Base-by-base conservation (phyloP, 1,284 basidiomycete species). In the Leccinum angustisporum region DNA sequence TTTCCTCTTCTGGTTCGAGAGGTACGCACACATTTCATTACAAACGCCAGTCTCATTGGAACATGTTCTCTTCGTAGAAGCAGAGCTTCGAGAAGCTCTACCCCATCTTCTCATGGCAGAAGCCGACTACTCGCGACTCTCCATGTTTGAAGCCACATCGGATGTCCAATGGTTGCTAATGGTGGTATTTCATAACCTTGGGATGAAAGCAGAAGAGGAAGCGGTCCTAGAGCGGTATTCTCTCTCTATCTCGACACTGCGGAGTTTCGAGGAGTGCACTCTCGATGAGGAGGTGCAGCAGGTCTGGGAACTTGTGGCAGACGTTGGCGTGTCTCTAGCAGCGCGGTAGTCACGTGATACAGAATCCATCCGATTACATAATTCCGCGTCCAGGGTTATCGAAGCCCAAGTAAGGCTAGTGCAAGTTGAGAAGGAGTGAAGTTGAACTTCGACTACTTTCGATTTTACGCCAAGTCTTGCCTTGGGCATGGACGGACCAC, bases 401-500 rank as follows among this genome's bases (percentile, higher is more conserved):
- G 62, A 50, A 21, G 43, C n/a, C 36, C 36, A 51, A 57, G 43
- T 6, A 25, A 54, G 27, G 40, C 36, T n/a, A 48, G 43, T 58
- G 55, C 25, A 52, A n/a, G 54, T 31, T 51, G 57, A 14, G 10
- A 52, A 34, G 16, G 65, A 18, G 43, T 21, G 43, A 38, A 38
- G 36, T 63, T 70, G 18, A 61, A 63, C 68, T 64, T 64, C 58
- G 48, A 59, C 55, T 63, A 48, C 57, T 54, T 34, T 31, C 52
- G 30, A 30, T 14, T 51, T 27, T 46, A 46, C 43, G 13, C 27
- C 56, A 40, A 56, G 57, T 52, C 54, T 57, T 54, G 59, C 16
- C 38, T 63, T 59, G 69, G 75, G 74, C 66, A 95, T 95, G 94
- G 94, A 95, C 77, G 94, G 92, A 65, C 88, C 89, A 68, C 90